phyloP scores from a whole-genome alignment of 2,329 filamentous ascomycete genomes.

The Diaporthe eres region DNA sequence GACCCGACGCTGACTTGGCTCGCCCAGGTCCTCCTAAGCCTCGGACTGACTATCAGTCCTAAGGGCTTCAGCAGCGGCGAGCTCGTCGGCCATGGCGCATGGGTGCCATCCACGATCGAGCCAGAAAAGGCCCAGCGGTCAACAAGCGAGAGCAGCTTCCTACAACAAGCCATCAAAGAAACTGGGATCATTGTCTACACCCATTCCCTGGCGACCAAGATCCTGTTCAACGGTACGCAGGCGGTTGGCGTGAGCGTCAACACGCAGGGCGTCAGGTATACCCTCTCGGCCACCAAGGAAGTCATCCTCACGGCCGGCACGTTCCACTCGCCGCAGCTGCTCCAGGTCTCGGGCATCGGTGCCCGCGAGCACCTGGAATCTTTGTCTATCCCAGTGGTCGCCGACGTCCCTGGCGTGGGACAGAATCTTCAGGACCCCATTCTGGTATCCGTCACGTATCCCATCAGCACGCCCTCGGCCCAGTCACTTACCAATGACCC shows the following conservation, averaged over 20 bases:
- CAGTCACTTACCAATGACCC: conserved; percentile 21
- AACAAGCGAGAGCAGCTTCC: conserved; percentile 36
- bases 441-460: conserved; percentile 26
- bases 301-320: conserved; percentile 59
- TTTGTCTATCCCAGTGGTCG: conserved; percentile 48
- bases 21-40: conserved; percentile 16
- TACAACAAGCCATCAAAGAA: conserved; percentile 44
- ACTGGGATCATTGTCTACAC: conserved; percentile 42
- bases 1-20: conserved; percentile 39
- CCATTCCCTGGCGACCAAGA: conserved; percentile 28
- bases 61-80: conserved; percentile 35
- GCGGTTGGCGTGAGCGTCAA: conserved; percentile 31
- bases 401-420: conserved; percentile 47
- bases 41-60: conserved; percentile 32
- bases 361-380: conserved; percentile 49
- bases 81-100: conserved; percentile 30
- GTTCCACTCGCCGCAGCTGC: conserved; percentile 58
- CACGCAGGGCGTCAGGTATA: conserved; percentile 33
- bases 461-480: conserved; percentile 18
- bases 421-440: conserved; percentile 38
- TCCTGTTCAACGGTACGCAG: conserved; percentile 28
- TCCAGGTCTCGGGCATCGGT: conserved; percentile 51
- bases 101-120: conserved; percentile 33
- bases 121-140: conserved; percentile 29
- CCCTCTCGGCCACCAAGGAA: conserved; percentile 46